Base-by-base conservation (phyloP, 768 basidiomycete species). In the Amyloporia xantha region DNA sequence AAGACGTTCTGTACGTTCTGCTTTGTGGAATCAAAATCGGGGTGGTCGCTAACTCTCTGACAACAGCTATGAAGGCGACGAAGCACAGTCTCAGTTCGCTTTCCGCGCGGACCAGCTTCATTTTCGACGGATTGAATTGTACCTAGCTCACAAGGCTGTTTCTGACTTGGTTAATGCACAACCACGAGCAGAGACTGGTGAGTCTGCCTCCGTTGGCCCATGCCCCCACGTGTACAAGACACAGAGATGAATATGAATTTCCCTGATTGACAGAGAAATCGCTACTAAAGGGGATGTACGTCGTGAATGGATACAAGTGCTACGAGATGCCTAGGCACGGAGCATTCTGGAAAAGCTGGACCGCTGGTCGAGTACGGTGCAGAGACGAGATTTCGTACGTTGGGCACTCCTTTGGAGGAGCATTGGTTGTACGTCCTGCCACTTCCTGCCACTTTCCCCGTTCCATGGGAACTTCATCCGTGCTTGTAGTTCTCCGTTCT, bases 21-120 rank as follows among this genome's bases (percentile, higher is more conserved):
- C n/a, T n/a, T n/a, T n/a, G n/a, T n/a, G n/a, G n/a, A n/a, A n/a
- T n/a, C n/a, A n/a, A n/a, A n/a, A n/a, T n/a, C n/a, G n/a, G n/a
- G n/a, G n/a, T n/a, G n/a, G n/a, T n/a, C n/a, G n/a, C n/a, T n/a
- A 17, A 42, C 24, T 30, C 33, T 12, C 37, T 40, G 26, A 15
- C 40, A 64, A 65, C 4, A 64, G 70, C 61, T 62, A 63, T 49
- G 44, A 62, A 46, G 28, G 44, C 54, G 43, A 53, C 17, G 50
- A 61, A 6, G 33, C 65, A 20, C 53, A 52, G 9, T 65, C 73
- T 15, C 39, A 46, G 12, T 54, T 56, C 17, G 70, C 76, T 3
- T 74, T 91, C 47, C 76, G 91, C 48, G 67, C 68, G 0, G 74
- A 86, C 44, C 91, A 95, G 54, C 76, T 92, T 5, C 71, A 69